A percentile compares a stretch with the other conserved stretches of the same genome.
Conservation (phyloP, 176 grass and related monocot species). For the Musa schizocarpa region DNA sequence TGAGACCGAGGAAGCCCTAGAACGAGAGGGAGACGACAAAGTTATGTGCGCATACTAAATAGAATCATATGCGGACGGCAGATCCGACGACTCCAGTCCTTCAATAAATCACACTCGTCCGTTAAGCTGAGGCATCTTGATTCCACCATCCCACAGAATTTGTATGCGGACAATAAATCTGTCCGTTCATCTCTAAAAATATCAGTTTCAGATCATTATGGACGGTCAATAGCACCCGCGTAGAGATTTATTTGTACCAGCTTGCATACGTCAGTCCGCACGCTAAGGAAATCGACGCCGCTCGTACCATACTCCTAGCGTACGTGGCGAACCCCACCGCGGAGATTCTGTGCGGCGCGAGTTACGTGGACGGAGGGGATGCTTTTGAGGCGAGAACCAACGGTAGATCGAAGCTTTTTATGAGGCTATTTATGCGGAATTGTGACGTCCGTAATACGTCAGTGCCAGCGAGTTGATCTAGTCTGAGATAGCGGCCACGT, state of each 20-base stretch:
- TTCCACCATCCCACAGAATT: background rate
- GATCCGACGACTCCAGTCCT: background rate
- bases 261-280: too few relatives aligned
- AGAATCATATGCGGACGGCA: background rate
- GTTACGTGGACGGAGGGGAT: too few relatives aligned
- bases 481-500: too few relatives aligned
- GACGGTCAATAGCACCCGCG: background rate
- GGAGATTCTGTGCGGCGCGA: too few relatives aligned
- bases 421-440: too few relatives aligned
- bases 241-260: background rate
- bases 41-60: background rate
- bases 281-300: too few relatives aligned
- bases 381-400: too few relatives aligned
- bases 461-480: too few relatives aligned
- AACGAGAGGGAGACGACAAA: background rate
- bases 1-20: background rate
- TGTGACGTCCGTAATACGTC: too few relatives aligned
- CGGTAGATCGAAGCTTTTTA: too few relatives aligned
- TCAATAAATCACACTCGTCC: background rate
- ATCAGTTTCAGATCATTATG: background rate
- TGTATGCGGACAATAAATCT: background rate
- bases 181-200: background rate
- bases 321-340: too few relatives aligned
- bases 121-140: background rate
- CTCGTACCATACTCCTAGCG: too few relatives aligned